Base-by-base conservation (phyloP, 805 yeast genomes). In the Nakazawaea anatomiae region DNA sequence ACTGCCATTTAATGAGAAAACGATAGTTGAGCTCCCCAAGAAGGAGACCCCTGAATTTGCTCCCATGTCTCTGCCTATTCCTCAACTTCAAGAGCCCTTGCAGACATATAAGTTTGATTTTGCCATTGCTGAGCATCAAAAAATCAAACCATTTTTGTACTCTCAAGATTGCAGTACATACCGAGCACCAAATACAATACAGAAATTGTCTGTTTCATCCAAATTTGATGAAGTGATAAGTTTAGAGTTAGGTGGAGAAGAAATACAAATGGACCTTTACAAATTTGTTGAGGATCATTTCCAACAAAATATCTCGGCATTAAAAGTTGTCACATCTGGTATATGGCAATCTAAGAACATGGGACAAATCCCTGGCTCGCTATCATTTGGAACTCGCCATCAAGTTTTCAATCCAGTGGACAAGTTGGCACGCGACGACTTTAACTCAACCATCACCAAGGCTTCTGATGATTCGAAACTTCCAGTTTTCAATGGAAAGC, bases 291-390 rank as follows among this genome's bases (percentile, higher is more conserved):
- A 49, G 52, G 42, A 63, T 55, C 28, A 74, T 0, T 58, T 74
- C 8, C 96, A 94, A 2, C 66, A 62, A 34, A 62, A 68, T 31
- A 80, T 75, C 62, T 97, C 97, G 0, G 90, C 94, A 59, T 66
- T 89, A 42, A 91, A 90, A 60, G 62, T 91, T 2, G 70, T 77
- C 6, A 84, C 95, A 4, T 91, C 92, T 0, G 52, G 53, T 0
- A 58, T 57, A 1, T 79, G 78, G 70, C 62, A 67, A 18, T 84
- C 76, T 2, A 48, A 53, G 4, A 27, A 32, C 28, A 48, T 66
- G 47, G 52, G 64, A 9, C 57, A 69, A 25, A 76, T 77, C 55
- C 66, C 80, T 3, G 79, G 76, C 50, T 57, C 71, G 12, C 71
- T 77, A 54, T 74, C 79, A 75, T 77, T 83, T 60, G 74, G 72